Evolutionary conservation across 1,284 basidiomycete genomes (phyloP), one percentile per base, ranked within the genome.

Genomic region (Moniliella sp.): DNA sequence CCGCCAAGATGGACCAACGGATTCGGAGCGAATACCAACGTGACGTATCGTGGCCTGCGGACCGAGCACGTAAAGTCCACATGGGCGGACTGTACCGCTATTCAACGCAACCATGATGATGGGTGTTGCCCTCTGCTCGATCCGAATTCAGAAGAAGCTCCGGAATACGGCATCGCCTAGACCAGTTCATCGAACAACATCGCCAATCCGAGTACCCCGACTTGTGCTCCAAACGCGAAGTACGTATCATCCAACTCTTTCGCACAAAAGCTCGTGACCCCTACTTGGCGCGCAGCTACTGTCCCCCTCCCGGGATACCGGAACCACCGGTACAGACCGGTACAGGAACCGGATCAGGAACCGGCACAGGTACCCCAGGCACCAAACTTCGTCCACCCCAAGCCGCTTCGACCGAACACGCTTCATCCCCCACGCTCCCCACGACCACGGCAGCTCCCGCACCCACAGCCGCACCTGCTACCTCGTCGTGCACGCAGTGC

Each of bases 241-340:
- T 57, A 35, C 45, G 46, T 28, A 57, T 57, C 33, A 52, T 57
- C 25, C 39, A 49, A 36, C 46, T 54, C 16, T 57, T 57, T 37
- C 36, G 45, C 21, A 39, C 45, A 11, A 55, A 52, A 27, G 48
- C 48, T 15, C 35, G 39, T 16, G 49, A 54, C 16, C 50, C 48
- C 1, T n/a, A 45, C 39, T 10, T 54, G 48, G 48, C 49, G 52
- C 32, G 50, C 49, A 7, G 39, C 46, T 3, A 45, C 46, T 5
- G 44, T 42, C 3, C 39, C 43, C 4, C 19, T 18, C 5, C 12
- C 27, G 14, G 14, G 28, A 16, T 19, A 5, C 11, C 29, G 30
- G 11, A 25, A 13, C n/a, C 15, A 9, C 12, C 21, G 5, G 30
- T 21, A 16, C 30, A 32, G 21, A 13, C 21, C 8, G 21, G 21